Evolutionary conservation across 2,329 filamentous ascomycete genomes (phyloP).

Genomic region (Ascochyta fabae): DNA sequence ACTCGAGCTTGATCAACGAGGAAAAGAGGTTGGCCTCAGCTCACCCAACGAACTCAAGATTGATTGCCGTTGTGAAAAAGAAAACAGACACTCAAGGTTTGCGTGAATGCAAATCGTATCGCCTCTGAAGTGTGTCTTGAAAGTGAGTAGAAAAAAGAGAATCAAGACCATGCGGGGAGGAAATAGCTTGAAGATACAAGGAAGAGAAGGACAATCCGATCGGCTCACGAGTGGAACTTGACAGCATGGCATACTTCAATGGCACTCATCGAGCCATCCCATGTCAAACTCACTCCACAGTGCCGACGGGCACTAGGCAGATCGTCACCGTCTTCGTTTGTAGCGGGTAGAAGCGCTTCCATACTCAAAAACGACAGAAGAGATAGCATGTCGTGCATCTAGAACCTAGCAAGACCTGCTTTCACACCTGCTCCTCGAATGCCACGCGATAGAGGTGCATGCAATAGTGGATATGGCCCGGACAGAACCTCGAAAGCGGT

Average conservation of each 20-base stretch:
- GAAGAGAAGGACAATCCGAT: neutral
- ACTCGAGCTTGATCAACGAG: neutral
- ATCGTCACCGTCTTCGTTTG: constrained; percentile 12
- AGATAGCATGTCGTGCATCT: neutral
- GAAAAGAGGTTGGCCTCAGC: neutral
- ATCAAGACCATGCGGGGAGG: neutral
- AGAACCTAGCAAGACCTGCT: neutral
- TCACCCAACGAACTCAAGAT: neutral
- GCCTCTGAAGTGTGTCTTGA: neutral
- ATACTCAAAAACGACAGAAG: constrained; percentile 1
- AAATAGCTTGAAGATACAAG: neutral
- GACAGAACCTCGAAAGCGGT: constrained; percentile 2
- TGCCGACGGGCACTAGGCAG: constrained; percentile 8
- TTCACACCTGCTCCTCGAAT: neutral
- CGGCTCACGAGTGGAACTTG: neutral
- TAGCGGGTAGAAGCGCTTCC: constrained; percentile 9
- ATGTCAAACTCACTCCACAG: neutral
- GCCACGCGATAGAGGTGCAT: constrained; percentile 9
- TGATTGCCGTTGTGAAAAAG: neutral
- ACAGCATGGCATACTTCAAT: constrained; percentile 5
- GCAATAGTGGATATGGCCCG: neutral
- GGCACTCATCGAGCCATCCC: neutral
- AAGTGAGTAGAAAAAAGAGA: neutral
- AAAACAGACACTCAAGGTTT: neutral
- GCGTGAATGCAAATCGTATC: neutral